These are phyloP conservation scores for Pholiota molesta DNA, from an alignment of 768 basidiomycete genomes.

Conservation along the genomic window DNA sequence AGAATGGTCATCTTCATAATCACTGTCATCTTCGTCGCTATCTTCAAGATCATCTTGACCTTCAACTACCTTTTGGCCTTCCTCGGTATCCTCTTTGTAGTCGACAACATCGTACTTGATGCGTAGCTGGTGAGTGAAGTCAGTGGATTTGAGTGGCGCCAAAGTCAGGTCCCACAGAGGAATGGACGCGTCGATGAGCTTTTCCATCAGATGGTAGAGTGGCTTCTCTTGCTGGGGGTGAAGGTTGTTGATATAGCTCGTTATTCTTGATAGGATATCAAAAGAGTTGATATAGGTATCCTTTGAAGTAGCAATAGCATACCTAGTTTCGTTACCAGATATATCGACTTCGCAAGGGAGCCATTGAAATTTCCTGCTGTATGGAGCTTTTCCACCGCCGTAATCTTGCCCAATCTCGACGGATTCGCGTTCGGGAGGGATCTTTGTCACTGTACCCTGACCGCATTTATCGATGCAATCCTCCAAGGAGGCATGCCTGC, in stretches of 20 bases:
- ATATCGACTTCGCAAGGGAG: slow-evolving; percentile 33
- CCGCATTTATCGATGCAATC: slow-evolving; percentile 28
- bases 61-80: too few species aligned
- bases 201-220: slow-evolving; percentile 31
- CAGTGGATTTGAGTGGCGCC: slow-evolving; percentile 14
- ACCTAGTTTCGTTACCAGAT: slow-evolving; percentile 25
- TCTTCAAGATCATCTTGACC: slow-evolving; percentile 19
- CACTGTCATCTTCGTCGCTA: slow-evolving; percentile 13
- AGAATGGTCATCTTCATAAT: too few species aligned
- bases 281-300: too few species aligned
- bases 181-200: slow-evolving; percentile 30
- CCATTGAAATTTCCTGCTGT: slow-evolving; percentile 32
- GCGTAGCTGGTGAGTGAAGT: slow-evolving; percentile 9
- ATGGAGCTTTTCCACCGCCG: slow-evolving; percentile 7
- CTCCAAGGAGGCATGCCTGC: slow-evolving; percentile 21
- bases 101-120: slow-evolving; percentile 16
- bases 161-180: slow-evolving; percentile 35
- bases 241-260: slow-evolving; percentile 47
- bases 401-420: background rate
- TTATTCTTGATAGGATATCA: slow-evolving; percentile 25
- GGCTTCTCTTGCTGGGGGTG: slow-evolving; percentile 29
- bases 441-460: slow-evolving; percentile 18
- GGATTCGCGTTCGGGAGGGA: slow-evolving; percentile 16
- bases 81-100: slow-evolving; percentile 16
- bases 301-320: too few species aligned